Evolutionary conservation across 768 basidiomycete genomes (phyloP).

Genomic region (Grammothele lineata): DNA sequence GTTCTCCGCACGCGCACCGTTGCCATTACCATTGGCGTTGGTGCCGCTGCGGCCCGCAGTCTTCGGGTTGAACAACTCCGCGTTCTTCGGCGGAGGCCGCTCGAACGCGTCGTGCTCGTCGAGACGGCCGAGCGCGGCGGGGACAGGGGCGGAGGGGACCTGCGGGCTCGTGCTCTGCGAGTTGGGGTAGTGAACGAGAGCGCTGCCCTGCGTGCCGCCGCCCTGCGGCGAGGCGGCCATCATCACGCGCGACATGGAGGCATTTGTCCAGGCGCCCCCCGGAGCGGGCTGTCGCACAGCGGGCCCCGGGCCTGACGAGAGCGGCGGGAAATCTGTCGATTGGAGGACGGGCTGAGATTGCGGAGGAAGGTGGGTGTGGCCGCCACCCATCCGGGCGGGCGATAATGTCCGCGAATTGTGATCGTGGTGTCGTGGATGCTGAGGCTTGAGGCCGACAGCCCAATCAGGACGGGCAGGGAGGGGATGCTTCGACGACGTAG

Average conservation of each 20-base stretch:
- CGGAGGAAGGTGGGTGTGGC: constrained; percentile 17
- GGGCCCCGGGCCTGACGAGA: constrained; percentile 39
- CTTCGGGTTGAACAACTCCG: constrained; percentile 36
- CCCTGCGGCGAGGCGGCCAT: constrained; percentile 28
- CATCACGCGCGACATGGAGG: constrained; percentile 48
- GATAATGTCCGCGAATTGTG: constrained; percentile 34
- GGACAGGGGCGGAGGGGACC: constrained; percentile 11
- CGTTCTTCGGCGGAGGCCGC: constrained; percentile 41
- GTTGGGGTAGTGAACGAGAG: constrained; percentile 36
- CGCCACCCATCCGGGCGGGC: constrained; percentile 28
- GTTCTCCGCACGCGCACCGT: background rate
- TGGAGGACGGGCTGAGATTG: constrained; percentile 39
- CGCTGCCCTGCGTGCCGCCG: constrained; percentile 26
- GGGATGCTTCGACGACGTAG: constrained; percentile 74
- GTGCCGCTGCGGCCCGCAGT: constrained; percentile 9
- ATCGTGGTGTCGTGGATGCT: constrained; percentile 52
- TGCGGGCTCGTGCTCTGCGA: constrained; percentile 16
- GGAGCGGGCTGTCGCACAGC: constrained; percentile 44
- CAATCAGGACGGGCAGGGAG: constrained; percentile 83
- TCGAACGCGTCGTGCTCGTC: constrained; percentile 50
- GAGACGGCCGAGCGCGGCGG: constrained; percentile 22
- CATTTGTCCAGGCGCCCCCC: constrained; percentile 69
- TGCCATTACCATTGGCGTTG: background rate
- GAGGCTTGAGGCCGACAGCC: constrained; percentile 81
- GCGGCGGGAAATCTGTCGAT: constrained; percentile 67